phyloP scores from a whole-genome alignment of 1,284 basidiomycete species.

The Trametes polyzona region DNA sequence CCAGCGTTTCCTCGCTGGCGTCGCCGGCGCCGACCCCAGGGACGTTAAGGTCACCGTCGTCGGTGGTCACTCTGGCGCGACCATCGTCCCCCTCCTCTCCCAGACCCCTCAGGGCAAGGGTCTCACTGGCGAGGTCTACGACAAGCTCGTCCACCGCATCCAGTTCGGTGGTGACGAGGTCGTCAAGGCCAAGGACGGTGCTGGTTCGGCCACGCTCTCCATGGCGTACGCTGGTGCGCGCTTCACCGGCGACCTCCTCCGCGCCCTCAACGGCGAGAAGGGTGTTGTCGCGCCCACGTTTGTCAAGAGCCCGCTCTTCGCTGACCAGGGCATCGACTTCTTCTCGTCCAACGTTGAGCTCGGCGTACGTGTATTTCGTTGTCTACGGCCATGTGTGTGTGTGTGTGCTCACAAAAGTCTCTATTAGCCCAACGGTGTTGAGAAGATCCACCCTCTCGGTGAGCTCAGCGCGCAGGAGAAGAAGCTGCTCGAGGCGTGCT shows the following conservation, averaged over 20 bases:
- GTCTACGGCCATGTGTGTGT: not conserved
- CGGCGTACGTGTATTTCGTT: slow-evolving; percentile 61
- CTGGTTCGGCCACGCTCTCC: slow-evolving; percentile 85
- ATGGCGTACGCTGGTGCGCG: slow-evolving; percentile 94
- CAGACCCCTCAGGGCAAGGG: slow-evolving; percentile 72
- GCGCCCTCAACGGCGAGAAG: slow-evolving; percentile 87
- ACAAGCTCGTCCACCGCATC: slow-evolving; percentile 82
- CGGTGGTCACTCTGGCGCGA: slow-evolving; percentile 95
- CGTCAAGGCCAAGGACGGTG: slow-evolving; percentile 90
- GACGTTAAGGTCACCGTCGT: slow-evolving; percentile 86
- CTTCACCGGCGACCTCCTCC: slow-evolving; percentile 83
- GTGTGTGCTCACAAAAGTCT: slow-evolving; percentile 9
- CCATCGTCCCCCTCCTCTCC: slow-evolving; percentile 94
- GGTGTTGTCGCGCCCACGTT: slow-evolving; percentile 85
- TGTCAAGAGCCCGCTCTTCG: slow-evolving; percentile 86
- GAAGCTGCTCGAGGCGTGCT: slow-evolving; percentile 84
- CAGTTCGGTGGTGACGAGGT: slow-evolving; percentile 97
- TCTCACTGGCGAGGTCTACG: slow-evolving; percentile 70
- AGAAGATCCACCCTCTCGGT: slow-evolving; percentile 87
- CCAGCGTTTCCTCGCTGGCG: slow-evolving; percentile 85
- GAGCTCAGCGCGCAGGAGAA: slow-evolving; percentile 79
- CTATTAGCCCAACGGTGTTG: slow-evolving; percentile 79
- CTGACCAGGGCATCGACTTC: slow-evolving; percentile 83
- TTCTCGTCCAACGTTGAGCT: slow-evolving; percentile 93
- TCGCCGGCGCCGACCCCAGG: slow-evolving; percentile 69